Base-by-base conservation (phyloP, 1,139 yeast genomes). In the Chernovozyma sophiae-reginae region DNA sequence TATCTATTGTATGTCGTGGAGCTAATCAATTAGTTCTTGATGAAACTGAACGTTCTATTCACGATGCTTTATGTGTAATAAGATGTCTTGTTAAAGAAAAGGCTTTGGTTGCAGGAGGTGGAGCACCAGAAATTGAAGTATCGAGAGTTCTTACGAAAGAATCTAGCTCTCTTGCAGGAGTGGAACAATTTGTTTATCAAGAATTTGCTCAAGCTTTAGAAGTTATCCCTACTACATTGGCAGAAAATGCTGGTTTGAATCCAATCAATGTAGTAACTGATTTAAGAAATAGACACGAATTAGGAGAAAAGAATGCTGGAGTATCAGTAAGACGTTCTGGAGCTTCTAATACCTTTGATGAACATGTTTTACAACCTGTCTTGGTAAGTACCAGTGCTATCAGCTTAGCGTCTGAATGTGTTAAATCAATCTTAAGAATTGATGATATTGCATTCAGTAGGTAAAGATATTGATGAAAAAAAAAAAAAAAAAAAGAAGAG, bases 71-170 rank as follows among this genome's bases (percentile, higher is more conserved):
- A 42, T 92, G 99, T 73, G 99, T 94, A 20, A 77, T 94, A 40
- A 81, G 97, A 60, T 92, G 98, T 68, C 71, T 92, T 40, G 97
- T 94, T 30, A 90, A 92, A 60, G 92, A 89, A 62, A 85, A 79
- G 57, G 97, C 96, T 2, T 72, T 92, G 55, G 87, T 92, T 64
- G 97, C 97, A 12, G 99, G 99, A 52, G 98, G 99, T 47, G 98
- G 98, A 49, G 97, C 98, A 4, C 96, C 98, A 33, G 99, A 92
- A 66, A 80, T 92, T 49, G 98, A 92, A 67, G 84, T 90, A 13
- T 82, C 97, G 4, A 79, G 95, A 52, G 78, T 79, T 19, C 67
- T 92, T 50, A 72, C 78, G 60, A 81, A 79, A 52, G 97, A 90
- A 62, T 74, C 96, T 16, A 77, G 83, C 44, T 68, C 79, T 33